Evolutionary conservation across 805 yeast genomes (phyloP).

Genomic region (Zygoascus tannicola): DNA sequence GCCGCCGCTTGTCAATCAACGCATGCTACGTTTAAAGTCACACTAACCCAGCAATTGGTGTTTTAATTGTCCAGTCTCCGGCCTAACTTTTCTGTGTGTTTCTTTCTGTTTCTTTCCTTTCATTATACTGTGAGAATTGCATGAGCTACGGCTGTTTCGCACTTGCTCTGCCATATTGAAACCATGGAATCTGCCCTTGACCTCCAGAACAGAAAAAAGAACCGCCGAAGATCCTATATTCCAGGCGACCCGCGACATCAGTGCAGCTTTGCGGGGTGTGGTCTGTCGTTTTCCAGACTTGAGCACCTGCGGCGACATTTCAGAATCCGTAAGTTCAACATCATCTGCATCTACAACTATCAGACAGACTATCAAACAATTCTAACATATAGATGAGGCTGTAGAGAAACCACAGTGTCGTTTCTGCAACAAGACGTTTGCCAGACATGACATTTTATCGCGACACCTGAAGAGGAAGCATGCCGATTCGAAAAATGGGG

Average conservation of each 20-base stretch:
- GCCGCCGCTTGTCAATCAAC: too few species aligned
- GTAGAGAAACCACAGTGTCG: slow-evolving; percentile 10
- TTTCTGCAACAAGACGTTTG: slow-evolving; percentile 11
- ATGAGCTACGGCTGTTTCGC: too few species aligned
- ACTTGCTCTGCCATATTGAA: too few species aligned
- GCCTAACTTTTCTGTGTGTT: too few species aligned
- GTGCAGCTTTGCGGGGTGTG: slow-evolving; percentile 8
- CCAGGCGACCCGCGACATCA: slow-evolving; percentile 8
- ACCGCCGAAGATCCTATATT: background rate
- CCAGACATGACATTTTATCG: slow-evolving; percentile 16
- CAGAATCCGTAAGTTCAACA: slow-evolving; percentile 10
- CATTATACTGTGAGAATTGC: too few species aligned
- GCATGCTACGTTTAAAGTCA: too few species aligned
- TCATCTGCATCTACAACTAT: too few species aligned
- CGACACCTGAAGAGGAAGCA: slow-evolving; percentile 8
- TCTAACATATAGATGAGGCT: slow-evolving; percentile 6
- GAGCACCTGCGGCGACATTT: slow-evolving; percentile 18
- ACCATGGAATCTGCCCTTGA: too few species aligned
- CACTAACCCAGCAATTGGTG: too few species aligned
- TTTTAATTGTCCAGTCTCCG: too few species aligned
- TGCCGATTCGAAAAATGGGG: background rate
- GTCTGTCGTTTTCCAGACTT: slow-evolving; percentile 15
- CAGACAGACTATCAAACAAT: too few species aligned
- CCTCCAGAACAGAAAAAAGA: background rate
- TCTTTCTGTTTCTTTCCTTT: too few species aligned